A percentile compares a stretch with the other conserved stretches of the same genome.
Conservation (phyloP, 495 filamentous ascomycete species). For the Xylaria curta region DNA sequence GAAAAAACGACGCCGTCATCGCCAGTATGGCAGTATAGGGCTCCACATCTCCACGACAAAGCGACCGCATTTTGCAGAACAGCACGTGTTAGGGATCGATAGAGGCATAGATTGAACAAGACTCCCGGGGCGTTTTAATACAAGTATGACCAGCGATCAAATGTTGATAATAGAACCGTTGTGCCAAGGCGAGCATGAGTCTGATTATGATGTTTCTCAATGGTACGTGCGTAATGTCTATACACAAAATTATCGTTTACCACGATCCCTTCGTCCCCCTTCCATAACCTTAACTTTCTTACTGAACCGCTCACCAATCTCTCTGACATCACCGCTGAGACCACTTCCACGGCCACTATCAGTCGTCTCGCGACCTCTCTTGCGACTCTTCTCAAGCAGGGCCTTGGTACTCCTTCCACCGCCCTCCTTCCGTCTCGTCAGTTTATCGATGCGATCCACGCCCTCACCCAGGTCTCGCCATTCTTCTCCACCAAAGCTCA, state of each 20-base stretch:
- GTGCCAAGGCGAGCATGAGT: not conserved
- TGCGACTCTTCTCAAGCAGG: conserved; percentile 79
- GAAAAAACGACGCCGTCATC: no score
- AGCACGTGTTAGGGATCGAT: not conserved
- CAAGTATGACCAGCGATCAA: not conserved
- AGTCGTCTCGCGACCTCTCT: conserved; percentile 64
- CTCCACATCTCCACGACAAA: no score
- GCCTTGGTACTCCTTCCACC: conserved; percentile 60
- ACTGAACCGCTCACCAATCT: conserved; percentile 72
- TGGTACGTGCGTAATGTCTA: not conserved
- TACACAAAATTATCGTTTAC: conserved; percentile 41
- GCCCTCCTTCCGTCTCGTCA: conserved; percentile 66
- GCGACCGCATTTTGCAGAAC: not conserved
- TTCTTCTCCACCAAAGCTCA: conserved; percentile 82
- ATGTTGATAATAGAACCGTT: not conserved
- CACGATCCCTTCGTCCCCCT: conserved; percentile 59
- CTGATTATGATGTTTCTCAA: not conserved
- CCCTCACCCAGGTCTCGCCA: conserved; percentile 80
- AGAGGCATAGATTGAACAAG: not conserved
- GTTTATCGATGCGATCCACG: conserved; percentile 73
- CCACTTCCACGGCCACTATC: conserved; percentile 67
- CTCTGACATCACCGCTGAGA: conserved; percentile 42
- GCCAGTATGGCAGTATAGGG: no score
- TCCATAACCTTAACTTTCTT: conserved; percentile 76
- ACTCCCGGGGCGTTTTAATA: not conserved